Base-by-base conservation (phyloP, 2,329 filamentous ascomycete species). In the Aspergillus sp. region DNA sequence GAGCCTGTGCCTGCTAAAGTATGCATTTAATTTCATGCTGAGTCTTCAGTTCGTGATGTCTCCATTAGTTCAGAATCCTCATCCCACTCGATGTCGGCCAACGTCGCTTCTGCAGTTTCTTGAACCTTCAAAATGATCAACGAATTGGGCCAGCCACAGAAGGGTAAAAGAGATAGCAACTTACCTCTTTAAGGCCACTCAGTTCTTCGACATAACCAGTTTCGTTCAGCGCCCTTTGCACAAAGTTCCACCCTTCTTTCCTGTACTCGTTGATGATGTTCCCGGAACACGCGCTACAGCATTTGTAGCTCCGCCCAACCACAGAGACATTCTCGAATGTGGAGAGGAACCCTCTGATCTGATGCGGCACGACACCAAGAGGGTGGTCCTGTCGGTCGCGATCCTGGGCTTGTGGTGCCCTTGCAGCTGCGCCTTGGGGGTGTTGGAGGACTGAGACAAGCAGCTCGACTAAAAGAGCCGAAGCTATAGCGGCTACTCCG, bases 401-500 rank as follows among this genome's bases (percentile, higher is more conserved):
- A 28, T 68, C 66, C 38, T 66, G 62, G 25, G 69, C 69, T 4
- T 65, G 59, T 7, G 79, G 73, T 47, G 78, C 77, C 48, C 79
- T 77, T 31, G 80, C 81, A 15, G 75, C 68, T 54, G 74, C 72
- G 45, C 77, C 78, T 23, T 83, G 80, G 0, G 93, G 93, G 73
- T 97, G 94, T 73, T 99, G 95, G 9, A 97, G 82, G 41, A 97
- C 80, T 61, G 91, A 96, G 9, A 93, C 89, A 30, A 99, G 84
- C 5, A 98, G 84, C 76, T 99, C 95, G 52, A 98, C 94, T 6
- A 97, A 84, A 38, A 96, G 84, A 2, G 92, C 92, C 2, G 95
- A 97, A 7, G 95, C 95, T 60, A 97, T 95, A 9, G 93, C 90
- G 15, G 95, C 94, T 41, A 97, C 88, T 17, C 95, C 95, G 0